Evolutionary conservation across 2,329 filamentous ascomycete species (phyloP).

Genomic region (Diaporthe vaccinii): DNA sequence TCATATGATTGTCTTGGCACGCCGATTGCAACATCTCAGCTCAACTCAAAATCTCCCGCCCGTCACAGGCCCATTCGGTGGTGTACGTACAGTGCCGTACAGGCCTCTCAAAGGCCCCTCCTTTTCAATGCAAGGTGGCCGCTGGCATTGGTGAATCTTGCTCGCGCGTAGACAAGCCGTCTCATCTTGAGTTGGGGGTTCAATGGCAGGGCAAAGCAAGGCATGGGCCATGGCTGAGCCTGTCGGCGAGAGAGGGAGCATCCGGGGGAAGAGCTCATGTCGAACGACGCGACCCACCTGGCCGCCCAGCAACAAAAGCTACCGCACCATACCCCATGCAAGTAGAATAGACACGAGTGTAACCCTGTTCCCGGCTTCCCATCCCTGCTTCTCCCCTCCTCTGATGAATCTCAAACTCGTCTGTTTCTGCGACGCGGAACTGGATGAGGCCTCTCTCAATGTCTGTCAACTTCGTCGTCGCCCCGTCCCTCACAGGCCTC

Average conservation of each 20-base stretch:
- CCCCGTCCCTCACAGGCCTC: not conserved
- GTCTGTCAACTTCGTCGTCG: not conserved
- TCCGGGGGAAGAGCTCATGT: not conserved
- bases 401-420: conserved; percentile 28
- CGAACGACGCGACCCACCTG: not conserved
- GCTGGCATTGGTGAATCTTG: conserved; percentile 16
- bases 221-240: conserved; percentile 15
- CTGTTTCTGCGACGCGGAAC: conserved; percentile 30
- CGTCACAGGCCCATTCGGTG: not conserved
- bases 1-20: conserved; percentile 26
- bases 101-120: not conserved
- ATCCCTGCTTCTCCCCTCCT: conserved; percentile 11
- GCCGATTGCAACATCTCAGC: conserved; percentile 18
- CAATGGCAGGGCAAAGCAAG: conserved; percentile 26
- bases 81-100: not conserved
- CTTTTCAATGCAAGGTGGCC: not conserved
- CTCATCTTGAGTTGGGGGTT: conserved; percentile 7
- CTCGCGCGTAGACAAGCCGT: not conserved
- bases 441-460: conserved; percentile 18
- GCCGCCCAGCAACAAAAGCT: conserved; percentile 7
- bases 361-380: conserved; percentile 28
- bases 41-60: conserved; percentile 7
- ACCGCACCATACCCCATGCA: conserved; percentile 9
- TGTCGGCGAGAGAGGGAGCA: conserved; percentile 1
- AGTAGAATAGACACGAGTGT: not conserved